phyloP scores from a whole-genome alignment of 2,329 filamentous ascomycete genomes.

The Blastomyces percursus region DNA sequence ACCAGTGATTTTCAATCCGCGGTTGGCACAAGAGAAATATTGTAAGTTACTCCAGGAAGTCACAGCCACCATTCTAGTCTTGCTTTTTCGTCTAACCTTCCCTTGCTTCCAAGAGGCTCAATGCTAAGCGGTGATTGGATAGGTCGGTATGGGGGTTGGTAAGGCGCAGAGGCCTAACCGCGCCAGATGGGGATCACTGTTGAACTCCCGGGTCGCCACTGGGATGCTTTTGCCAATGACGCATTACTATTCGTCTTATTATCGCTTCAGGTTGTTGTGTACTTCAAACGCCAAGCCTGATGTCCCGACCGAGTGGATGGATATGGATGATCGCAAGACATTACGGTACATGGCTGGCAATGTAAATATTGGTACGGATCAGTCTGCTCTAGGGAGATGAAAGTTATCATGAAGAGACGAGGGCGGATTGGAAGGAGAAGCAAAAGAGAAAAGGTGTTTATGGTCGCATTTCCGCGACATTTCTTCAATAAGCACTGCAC shows the following conservation, averaged over 20 bases:
- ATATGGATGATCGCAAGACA: background rate
- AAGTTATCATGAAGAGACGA: background rate
- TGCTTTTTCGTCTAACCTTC: background rate
- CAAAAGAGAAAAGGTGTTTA: background rate
- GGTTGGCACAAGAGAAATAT: background rate
- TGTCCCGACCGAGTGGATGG: background rate
- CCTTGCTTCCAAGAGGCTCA: background rate
- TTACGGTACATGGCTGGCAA: background rate
- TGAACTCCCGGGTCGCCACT: background rate
- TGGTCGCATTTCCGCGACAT: background rate
- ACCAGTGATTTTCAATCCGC: background rate
- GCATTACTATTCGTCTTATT: background rate
- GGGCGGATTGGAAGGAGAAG: too few relatives aligned
- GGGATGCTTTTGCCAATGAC: background rate
- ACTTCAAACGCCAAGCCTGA: background rate
- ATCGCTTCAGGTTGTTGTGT: background rate
- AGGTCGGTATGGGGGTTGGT: background rate
- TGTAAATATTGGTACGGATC: background rate
- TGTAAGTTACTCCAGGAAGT: background rate
- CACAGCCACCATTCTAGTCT: background rate
- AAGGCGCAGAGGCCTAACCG: background rate
- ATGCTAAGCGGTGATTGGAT: background rate
- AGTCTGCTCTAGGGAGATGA: background rate
- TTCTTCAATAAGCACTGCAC: background rate
- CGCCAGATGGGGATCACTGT: background rate